A percentile compares a stretch with the other conserved stretches of the same genome.
These are phyloP conservation scores for Fusarium goolgardi DNA, from an alignment of 2,329 filamentous ascomycete genomes.

Conservation along the genomic window DNA sequence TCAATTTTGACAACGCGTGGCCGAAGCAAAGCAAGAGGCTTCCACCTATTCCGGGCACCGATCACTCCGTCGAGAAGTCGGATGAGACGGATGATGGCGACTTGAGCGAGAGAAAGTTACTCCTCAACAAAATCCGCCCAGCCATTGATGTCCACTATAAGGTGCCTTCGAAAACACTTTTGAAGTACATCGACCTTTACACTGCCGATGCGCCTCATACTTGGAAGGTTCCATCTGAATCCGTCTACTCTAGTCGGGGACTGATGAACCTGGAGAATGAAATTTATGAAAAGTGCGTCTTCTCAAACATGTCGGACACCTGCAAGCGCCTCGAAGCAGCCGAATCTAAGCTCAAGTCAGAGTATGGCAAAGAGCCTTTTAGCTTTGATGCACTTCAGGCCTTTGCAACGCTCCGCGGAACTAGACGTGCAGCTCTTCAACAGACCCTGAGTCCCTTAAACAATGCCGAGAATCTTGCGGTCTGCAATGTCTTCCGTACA, in stretches of 20 bases:
- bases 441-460: slow-evolving; percentile 55
- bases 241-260: slow-evolving; percentile 43
- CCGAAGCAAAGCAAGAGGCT: slow-evolving; percentile 44
- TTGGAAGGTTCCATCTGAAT: slow-evolving; percentile 9
- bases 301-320: slow-evolving; percentile 39
- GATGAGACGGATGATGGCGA: not conserved
- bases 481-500: slow-evolving; percentile 53
- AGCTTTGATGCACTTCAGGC: slow-evolving; percentile 21
- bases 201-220: slow-evolving; percentile 19
- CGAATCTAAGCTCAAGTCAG: slow-evolving; percentile 17
- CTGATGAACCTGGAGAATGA: slow-evolving; percentile 52
- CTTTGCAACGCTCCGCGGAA: slow-evolving; percentile 56
- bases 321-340: slow-evolving; percentile 8
- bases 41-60: slow-evolving; percentile 41
- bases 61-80: slow-evolving; percentile 1
- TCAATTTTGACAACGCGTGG: slow-evolving; percentile 42
- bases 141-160: slow-evolving; percentile 46
- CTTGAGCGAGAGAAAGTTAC: slow-evolving; percentile 30
- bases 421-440: slow-evolving; percentile 60
- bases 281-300: slow-evolving; percentile 52
- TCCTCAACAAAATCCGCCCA: slow-evolving; percentile 20
- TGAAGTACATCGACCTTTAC: slow-evolving; percentile 29
- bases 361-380: slow-evolving; percentile 1
- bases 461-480: slow-evolving; percentile 53
- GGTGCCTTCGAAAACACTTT: slow-evolving; percentile 27